A percentile compares a stretch with the other conserved stretches of the same genome.
Conservation (phyloP, 805 yeast species). For the Candida railenensis region DNA sequence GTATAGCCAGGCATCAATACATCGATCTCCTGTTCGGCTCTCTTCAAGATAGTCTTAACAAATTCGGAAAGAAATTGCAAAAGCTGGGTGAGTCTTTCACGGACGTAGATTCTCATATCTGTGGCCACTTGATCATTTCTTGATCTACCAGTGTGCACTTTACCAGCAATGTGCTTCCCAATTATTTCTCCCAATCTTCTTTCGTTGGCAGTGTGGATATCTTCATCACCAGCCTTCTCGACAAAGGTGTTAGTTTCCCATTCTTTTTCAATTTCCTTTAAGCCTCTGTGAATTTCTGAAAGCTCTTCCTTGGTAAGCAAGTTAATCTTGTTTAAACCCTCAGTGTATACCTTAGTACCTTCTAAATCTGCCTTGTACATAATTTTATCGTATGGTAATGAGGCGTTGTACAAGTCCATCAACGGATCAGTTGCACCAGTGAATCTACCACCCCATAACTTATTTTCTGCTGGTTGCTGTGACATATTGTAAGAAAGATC, state of each 20-base stretch:
- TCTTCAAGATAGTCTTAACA: slow-evolving; percentile 61
- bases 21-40: slow-evolving; percentile 86
- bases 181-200: slow-evolving; percentile 95
- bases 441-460: slow-evolving; percentile 98
- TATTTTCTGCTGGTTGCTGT: slow-evolving; percentile 59
- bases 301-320: slow-evolving; percentile 74
- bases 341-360: slow-evolving; percentile 91
- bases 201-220: slow-evolving; percentile 98
- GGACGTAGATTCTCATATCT: slow-evolving; percentile 94
- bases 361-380: slow-evolving; percentile 94
- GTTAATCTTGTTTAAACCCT: slow-evolving; percentile 78
- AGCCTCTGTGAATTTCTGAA: slow-evolving; percentile 77
- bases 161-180: slow-evolving; percentile 92
- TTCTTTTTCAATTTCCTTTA: slow-evolving; percentile 68
- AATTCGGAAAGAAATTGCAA: slow-evolving; percentile 56
- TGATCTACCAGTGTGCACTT: slow-evolving; percentile 98
- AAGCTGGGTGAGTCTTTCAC: slow-evolving; percentile 70
- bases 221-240: slow-evolving; percentile 91
- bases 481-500: slow-evolving; percentile 23
- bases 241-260: slow-evolving; percentile 73
- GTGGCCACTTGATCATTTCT: slow-evolving; percentile 99
- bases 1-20: slow-evolving; percentile 99
- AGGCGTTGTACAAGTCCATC: slow-evolving; percentile 96
- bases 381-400: slow-evolving; percentile 90
- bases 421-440: slow-evolving; percentile 96